Evolutionary conservation across 441 rosid species (phyloP).

Genomic region (Aquilaria agallochum): DNA sequence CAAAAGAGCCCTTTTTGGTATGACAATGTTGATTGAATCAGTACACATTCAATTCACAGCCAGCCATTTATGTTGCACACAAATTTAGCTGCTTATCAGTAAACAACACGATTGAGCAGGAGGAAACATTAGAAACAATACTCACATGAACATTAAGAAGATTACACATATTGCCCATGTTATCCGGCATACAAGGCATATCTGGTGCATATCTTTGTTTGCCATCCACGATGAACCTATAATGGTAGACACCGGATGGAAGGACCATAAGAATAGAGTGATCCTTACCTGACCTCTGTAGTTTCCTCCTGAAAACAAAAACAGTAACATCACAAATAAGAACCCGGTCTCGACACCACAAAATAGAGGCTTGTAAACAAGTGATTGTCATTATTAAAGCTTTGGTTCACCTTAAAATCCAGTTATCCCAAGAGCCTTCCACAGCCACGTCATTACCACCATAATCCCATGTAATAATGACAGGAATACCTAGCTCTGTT

Average conservation of each 20-base stretch:
- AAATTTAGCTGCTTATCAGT: no score
- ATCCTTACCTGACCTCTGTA: conserved; percentile 85
- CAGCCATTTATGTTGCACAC: no score
- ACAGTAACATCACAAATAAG: conserved; percentile 8
- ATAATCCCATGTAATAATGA: conserved; percentile 71
- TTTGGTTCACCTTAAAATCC: conserved; percentile 60
- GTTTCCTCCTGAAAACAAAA: conserved; percentile 50
- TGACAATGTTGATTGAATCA: no score
- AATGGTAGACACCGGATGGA: conserved; percentile 77
- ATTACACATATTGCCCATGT: conserved; percentile 63
- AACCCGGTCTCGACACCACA: neutral
- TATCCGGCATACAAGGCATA: conserved; percentile 68
- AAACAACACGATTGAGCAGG: neutral
- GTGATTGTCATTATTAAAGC: neutral
- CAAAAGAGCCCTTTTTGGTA: no score
- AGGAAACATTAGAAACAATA: conserved; percentile 10
- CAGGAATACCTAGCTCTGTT: conserved; percentile 69
- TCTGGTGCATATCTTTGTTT: conserved; percentile 78
- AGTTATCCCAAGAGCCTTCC: conserved; percentile 96
- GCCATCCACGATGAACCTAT: conserved; percentile 87
- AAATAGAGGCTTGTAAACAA: neutral
- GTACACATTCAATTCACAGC: no score
- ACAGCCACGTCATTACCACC: conserved; percentile 85
- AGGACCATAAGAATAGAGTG: conserved; percentile 75
- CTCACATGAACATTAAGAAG: conserved; percentile 84